phyloP scores from a whole-genome alignment of 345 rosid species.

The Gossypium anomalum region DNA sequence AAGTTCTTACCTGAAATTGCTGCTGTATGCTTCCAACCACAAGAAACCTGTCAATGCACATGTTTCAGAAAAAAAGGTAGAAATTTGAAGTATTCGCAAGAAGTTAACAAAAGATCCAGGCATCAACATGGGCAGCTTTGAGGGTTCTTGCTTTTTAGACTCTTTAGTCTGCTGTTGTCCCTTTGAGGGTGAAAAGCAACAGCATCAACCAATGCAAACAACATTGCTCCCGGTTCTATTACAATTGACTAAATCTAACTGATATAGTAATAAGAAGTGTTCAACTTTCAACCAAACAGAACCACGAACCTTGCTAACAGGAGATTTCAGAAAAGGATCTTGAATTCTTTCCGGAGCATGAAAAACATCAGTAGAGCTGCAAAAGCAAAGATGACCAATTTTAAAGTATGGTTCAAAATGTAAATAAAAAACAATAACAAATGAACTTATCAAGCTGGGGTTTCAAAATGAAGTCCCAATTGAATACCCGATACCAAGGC shows the following conservation, averaged over 20 bases:
- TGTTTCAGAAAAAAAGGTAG: not conserved
- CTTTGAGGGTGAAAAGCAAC: not conserved
- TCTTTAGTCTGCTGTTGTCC: not conserved
- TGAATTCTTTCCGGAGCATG: constrained; percentile 70
- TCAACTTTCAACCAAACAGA: constrained; percentile 3
- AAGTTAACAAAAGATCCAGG: not conserved
- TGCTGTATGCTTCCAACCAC: constrained; percentile 99
- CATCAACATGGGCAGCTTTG: not conserved
- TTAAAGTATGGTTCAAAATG: constrained; percentile 11
- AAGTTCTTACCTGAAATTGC: constrained; percentile 70
- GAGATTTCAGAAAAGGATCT: constrained; percentile 61
- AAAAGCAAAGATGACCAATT: constrained; percentile 12
- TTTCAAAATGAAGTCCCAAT: constrained; percentile 16
- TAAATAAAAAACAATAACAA: constrained; percentile 7
- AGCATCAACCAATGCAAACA: not conserved
- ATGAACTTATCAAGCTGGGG: not conserved
- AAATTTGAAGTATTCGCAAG: not conserved
- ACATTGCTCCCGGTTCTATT: not conserved
- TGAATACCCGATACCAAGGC: constrained; percentile 80
- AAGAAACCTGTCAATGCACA: constrained; percentile 55
- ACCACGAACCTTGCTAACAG: constrained; percentile 51
- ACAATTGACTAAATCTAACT: not conserved
- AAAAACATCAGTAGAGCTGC: constrained; percentile 58
- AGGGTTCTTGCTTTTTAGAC: not conserved
- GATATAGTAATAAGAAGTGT: not conserved